Base-by-base conservation (phyloP, 352 stramenopile genomes). In the Phytophthora vignae region DNA sequence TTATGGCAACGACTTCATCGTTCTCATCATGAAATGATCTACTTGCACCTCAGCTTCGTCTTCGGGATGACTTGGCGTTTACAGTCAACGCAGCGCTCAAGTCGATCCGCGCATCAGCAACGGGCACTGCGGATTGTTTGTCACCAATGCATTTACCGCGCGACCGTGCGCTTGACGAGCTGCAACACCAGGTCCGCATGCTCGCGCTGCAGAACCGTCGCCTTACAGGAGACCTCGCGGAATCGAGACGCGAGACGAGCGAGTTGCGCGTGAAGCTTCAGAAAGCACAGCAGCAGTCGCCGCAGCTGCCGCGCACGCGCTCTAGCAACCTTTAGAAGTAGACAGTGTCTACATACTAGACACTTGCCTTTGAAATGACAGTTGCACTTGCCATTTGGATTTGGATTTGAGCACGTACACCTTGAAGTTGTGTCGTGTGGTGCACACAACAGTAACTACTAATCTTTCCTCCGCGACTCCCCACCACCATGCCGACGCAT, bases 21-120 rank as follows among this genome's bases (percentile, higher is more conserved):
- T 9, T 3, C 38, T 44, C 12, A 44, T n/a, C 38, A 44, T 17
- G 14, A 44, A n/a, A 44, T 17, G 11, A 52, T 59, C 33, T 68
- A n/a, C 14, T 29, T 33, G 36, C 10, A 17, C 38, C 62, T 22
- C 67, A 93, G 81, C 73, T 90, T 10, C 85, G 88, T 14, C 86
- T 94, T 56, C 86, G 88, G 11, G 83, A 92, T 15, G 83, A 95
- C 56, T 74, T 95, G 29, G 75, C 79, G 22, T 93, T 91, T 70
- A 93, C 84, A 42, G 85, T 93, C 17, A 94, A 94, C 57, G 88
- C 88, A 7, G 85, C 85, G 10, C 80, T 95, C 33, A 89, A 89
- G 58, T 95, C 88, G 9, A 93, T 94, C 54, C 77, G 82, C 36
- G 80, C 85, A 14, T 71, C 82, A 9, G 46, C 71, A 1, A 56